Evolutionary conservation across 2,329 filamentous ascomycete species (phyloP).

Genomic region (Pseudogymnoascus sp.): DNA sequence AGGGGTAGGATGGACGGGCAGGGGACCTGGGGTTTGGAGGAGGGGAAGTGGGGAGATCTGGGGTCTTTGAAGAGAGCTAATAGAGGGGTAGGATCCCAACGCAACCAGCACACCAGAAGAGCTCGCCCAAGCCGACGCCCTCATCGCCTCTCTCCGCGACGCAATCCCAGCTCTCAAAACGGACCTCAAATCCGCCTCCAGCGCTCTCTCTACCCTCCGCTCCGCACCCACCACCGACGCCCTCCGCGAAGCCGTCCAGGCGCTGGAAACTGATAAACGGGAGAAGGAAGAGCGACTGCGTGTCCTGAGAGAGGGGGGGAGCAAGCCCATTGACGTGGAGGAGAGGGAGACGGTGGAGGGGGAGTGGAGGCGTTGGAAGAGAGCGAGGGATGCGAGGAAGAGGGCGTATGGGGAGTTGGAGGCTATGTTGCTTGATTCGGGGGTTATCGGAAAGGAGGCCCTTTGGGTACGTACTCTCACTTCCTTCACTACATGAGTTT

Average conservation of each 20-base stretch:
- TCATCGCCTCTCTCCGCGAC: constrained; percentile 38
- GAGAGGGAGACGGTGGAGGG: constrained; percentile 39
- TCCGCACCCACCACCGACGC: constrained; percentile 42
- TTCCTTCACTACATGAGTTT: not conserved
- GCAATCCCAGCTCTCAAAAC: constrained; percentile 41
- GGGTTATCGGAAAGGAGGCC: constrained; percentile 35
- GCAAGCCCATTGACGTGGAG: constrained; percentile 38
- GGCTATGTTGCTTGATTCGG: constrained; percentile 37
- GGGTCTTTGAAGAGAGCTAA: not conserved
- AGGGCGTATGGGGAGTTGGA: constrained; percentile 23
- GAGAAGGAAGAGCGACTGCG: constrained; percentile 34
- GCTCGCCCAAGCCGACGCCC: constrained; percentile 40
- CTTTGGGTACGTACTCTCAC: constrained; percentile 35
- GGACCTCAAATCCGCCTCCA: constrained; percentile 38
- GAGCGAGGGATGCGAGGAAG: constrained; percentile 23
- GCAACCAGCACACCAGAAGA: constrained; percentile 40
- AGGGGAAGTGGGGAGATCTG: not conserved
- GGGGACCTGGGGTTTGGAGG: not conserved
- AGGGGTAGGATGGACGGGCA: not conserved
- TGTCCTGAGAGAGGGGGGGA: constrained; percentile 30
- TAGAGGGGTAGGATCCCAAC: constrained; percentile 36
- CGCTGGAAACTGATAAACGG: constrained; percentile 37
- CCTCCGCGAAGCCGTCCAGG: constrained; percentile 35
- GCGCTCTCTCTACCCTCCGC: constrained; percentile 31
- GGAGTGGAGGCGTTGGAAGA: constrained; percentile 39